Base-by-base conservation (phyloP, 2,329 filamentous ascomycete genomes). In the Fusarium sp. region DNA sequence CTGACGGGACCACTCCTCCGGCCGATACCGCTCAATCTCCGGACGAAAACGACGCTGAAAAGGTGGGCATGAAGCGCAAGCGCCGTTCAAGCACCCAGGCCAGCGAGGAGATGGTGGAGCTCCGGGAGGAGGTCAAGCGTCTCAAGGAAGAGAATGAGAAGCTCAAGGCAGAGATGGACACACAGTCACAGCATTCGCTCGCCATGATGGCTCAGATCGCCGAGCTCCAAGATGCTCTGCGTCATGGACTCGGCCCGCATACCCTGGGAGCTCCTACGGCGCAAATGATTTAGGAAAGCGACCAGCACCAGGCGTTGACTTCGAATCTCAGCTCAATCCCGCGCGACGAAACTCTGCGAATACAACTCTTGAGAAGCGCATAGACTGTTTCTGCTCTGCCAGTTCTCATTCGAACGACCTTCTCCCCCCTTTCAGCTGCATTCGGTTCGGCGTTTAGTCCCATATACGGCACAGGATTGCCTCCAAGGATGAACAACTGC, bases 101-200 rank as follows among this genome's bases (percentile, higher is more conserved):
- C 2, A 56, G 62, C 4, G 83, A 85, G 51, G 88, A 89, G 42
- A 80, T 93, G 4, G 82, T 81, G 20, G 88, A 89, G 51, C 83
- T 93, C 35, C 89, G 89, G 22, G 87, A 90, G 55, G 91, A 94
- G 79, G 82, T 93, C 69, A 93, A 93, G 82, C 87, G 91, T 36
- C 83, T 94, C 38, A 87, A 88, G n/a, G 84, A 84, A 53, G 92
- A 94, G 79, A 91, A 92, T 67, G 85, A 90, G 71, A 89, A 91
- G 74, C 83, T 92, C 55, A 85, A 85, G 70, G 79, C 81, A 17
- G 85, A 89, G 66, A 82, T 89, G 69, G 83, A 88, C 42, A 81
- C 84, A 46, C 87, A 89, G 69, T 85, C 81, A 20, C 83, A 83
- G 49, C 84, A 87, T 71, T 85, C 83, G 5, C 76, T 84, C 14